phyloP scores from a whole-genome alignment of 306 rosid genomes.

The Amphicarpaea edgeworthii region DNA sequence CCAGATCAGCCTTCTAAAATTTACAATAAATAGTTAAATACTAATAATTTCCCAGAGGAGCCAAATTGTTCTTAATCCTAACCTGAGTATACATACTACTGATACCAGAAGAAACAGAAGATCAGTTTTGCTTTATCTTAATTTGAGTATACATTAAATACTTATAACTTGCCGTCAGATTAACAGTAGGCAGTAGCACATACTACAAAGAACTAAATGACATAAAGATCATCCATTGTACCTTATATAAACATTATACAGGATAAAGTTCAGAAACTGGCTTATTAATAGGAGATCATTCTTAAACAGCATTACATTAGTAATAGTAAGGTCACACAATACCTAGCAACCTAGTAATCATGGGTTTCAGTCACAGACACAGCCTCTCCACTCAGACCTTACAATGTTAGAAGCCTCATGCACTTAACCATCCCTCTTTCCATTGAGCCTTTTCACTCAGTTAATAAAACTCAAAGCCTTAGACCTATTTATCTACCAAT shows the following conservation, averaged over 20 bases:
- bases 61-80: constrained; percentile 24
- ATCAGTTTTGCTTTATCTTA: constrained; percentile 4
- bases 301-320: constrained; percentile 9
- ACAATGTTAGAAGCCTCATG: neutral
- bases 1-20: constrained; percentile 10
- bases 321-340: neutral
- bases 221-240: constrained; percentile 8
- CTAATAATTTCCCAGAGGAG: neutral
- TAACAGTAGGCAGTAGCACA: neutral
- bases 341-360: neutral
- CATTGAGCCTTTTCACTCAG: neutral
- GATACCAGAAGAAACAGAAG: constrained; percentile 1
- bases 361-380: neutral
- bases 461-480: constrained; percentile 4
- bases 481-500: constrained; percentile 12
- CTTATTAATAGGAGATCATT: neutral
- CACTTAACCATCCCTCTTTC: neutral
- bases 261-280: neutral
- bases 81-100: constrained; percentile 4
- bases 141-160: too few species aligned
- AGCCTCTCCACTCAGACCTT: constrained; percentile 1
- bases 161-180: constrained; percentile 8
- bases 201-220: neutral
- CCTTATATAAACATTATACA: neutral
- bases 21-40: constrained; percentile 18